Conservation (phyloP, 2,329 filamentous ascomycete species). For the Fusarium sp. region DNA sequence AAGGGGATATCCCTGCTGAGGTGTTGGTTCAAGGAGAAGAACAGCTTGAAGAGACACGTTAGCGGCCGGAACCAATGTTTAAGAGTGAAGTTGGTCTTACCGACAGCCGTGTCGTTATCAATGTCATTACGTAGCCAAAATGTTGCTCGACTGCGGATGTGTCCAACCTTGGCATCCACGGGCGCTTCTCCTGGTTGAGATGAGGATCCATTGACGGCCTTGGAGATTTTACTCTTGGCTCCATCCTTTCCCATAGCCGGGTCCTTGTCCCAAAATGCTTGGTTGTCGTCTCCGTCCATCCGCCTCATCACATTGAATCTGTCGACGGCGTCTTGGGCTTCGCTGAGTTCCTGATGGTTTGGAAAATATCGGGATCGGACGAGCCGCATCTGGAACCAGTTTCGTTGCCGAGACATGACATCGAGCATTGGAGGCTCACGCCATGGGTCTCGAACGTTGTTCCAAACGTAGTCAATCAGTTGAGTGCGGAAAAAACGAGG, state of each 20-base stretch:
- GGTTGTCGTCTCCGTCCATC: not conserved
- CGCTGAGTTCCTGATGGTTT: not conserved
- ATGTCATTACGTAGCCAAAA: not conserved
- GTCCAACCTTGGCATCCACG: conserved; percentile 1
- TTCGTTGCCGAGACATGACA: not conserved
- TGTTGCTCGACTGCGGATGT: not conserved
- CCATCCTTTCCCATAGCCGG: not conserved
- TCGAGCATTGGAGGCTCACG: not conserved
- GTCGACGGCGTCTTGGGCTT: not conserved
- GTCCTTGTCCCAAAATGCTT: not conserved
- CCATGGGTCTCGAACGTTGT: conserved; percentile 1
- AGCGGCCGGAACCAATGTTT: not conserved
- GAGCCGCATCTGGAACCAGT: conserved; percentile 1
- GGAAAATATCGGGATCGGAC: not conserved
- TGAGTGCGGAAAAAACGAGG: not conserved
- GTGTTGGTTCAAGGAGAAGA: conserved; percentile 2
- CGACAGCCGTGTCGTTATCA: not conserved
- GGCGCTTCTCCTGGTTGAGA: not conserved
- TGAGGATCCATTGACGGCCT: not conserved
- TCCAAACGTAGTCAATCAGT: not conserved
- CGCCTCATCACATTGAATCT: not conserved
- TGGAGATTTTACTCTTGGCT: not conserved
- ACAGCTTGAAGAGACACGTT: not conserved
- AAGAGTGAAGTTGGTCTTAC: not conserved
- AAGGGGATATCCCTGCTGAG: not conserved